These are phyloP conservation scores for Viscum album DNA, from an alignment of 177 flowering plant genomes.

Conservation along the genomic window DNA sequence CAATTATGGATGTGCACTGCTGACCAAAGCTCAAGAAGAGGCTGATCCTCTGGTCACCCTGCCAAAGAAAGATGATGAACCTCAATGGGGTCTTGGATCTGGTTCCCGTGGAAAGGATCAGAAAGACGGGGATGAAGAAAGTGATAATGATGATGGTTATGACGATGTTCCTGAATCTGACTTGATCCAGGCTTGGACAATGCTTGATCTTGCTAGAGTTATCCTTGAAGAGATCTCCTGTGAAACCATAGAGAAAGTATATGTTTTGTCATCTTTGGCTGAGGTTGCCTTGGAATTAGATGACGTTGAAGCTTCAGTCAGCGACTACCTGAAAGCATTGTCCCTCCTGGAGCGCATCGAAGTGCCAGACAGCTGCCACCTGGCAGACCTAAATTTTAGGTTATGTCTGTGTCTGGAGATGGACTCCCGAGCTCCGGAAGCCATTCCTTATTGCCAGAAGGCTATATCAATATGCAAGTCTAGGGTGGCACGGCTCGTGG, in stretches of 20 bases:
- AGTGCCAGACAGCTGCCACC: constrained; percentile 73
- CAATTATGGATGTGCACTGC: constrained; percentile 74
- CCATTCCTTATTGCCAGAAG: constrained; percentile 72
- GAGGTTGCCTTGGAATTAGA: constrained; percentile 98
- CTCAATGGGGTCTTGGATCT: constrained; percentile 28
- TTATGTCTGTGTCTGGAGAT: constrained; percentile 77
- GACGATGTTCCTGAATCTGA: constrained; percentile 90
- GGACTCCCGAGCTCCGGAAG: constrained; percentile 62
- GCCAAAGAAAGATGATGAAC: constrained; percentile 53
- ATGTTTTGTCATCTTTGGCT: constrained; percentile 74
- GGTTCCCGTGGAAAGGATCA: constrained; percentile 27
- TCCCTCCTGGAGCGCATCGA: constrained; percentile 63
- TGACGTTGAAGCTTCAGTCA: constrained; percentile 84
- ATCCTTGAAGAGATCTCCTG: constrained; percentile 61
- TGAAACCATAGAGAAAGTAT: constrained; percentile 79
- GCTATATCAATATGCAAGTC: constrained; percentile 75
- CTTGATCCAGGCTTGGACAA: constrained; percentile 91
- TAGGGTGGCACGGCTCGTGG: constrained; percentile 39
- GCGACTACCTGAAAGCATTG: constrained; percentile 75
- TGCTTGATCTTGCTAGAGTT: constrained; percentile 91
- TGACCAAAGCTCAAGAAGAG: constrained; percentile 89
- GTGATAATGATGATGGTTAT: constrained; percentile 54
- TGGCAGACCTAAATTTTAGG: constrained; percentile 87
- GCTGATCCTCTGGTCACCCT: constrained; percentile 66
- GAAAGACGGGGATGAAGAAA: constrained; percentile 42